Percentiles rank a stretch among this genome's conserved stretches.
Conservation (phyloP, 2,329 filamentous ascomycete species). For the Apiospora koreana region DNA sequence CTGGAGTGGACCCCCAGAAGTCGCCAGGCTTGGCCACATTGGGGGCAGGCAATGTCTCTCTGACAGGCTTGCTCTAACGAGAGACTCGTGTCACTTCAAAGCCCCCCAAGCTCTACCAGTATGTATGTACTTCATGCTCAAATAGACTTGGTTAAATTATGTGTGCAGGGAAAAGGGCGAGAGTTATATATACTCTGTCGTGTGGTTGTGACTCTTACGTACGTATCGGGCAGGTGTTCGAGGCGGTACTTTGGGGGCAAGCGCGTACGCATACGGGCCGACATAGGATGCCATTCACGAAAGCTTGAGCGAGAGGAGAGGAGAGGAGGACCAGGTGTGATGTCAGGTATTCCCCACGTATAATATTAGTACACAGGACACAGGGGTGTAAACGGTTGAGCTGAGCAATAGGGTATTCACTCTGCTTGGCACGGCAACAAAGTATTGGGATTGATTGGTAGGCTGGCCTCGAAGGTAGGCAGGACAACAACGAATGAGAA, state of each 20-base stretch:
- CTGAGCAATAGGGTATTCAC: background rate
- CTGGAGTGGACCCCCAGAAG: background rate
- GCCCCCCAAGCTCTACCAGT: background rate
- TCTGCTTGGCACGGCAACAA: background rate
- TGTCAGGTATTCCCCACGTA: constrained; percentile 3
- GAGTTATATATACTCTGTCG: no score
- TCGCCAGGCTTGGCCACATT: background rate
- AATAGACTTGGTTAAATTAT: background rate
- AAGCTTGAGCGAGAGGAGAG: no score
- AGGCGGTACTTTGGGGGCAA: background rate
- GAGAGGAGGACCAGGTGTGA: background rate
- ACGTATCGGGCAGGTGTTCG: background rate
- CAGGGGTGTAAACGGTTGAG: background rate
- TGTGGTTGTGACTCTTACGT: background rate
- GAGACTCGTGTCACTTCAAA: background rate
- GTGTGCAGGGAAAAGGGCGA: background rate
- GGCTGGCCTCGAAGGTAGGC: background rate
- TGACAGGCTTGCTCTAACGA: background rate
- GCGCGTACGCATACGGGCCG: background rate
- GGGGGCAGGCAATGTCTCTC: background rate
- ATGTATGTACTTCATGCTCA: background rate
- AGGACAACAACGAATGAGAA: background rate
- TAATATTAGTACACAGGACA: background rate
- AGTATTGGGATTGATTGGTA: background rate
- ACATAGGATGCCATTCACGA: background rate